Evolutionary conservation across 2,329 filamentous ascomycete genomes (phyloP), one percentile per base, ranked within the genome.

Genomic region (Xylaria sp.): DNA sequence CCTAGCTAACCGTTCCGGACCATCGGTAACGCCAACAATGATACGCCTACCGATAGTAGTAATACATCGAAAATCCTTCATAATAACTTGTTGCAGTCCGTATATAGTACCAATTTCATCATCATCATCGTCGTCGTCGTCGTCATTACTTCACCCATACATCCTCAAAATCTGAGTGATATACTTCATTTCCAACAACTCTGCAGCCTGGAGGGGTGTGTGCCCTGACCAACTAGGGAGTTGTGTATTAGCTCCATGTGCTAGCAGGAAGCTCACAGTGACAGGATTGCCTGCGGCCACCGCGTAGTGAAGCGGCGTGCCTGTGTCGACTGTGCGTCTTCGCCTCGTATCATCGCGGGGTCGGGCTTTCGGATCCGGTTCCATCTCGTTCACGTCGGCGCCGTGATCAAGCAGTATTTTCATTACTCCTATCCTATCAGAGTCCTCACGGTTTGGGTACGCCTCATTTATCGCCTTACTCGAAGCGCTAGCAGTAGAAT

Each of bases 311-410:
- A 74, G 69, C 9, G 72, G 72, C 3, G 72, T 74, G 32, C 72
- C 72, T 1, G 72, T 74, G 35, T 74, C 72, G 35, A 72, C 66
- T 23, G 71, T 74, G 23, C 72, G 68, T 63, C 65, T 72, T 60
- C 72, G 67, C 62, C 72, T 69, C 32, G 59, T 42, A 61, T 74
- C 71, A 32, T 74, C 72, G 57, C 72, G 71, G 10, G 72, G 71
- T 48, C 72, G 67, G 18, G 69, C 62, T 55, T 74, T 74, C n/a
- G 72, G 72, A 40, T 74, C 72, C 23, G 72, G 72, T 66, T 74
- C 72, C 72, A 74, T 74, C 64, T 74, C 72, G 64, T 74, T 74
- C 21, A 74, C 69, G 23, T 74, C 68, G 47, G 72, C 72, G 23
- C 72, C 72, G 51, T 73, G 60, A 0, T 74, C 68, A 8, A 74